phyloP scores from a whole-genome alignment of 805 yeast species.

The Saccharomyces mikatae region DNA sequence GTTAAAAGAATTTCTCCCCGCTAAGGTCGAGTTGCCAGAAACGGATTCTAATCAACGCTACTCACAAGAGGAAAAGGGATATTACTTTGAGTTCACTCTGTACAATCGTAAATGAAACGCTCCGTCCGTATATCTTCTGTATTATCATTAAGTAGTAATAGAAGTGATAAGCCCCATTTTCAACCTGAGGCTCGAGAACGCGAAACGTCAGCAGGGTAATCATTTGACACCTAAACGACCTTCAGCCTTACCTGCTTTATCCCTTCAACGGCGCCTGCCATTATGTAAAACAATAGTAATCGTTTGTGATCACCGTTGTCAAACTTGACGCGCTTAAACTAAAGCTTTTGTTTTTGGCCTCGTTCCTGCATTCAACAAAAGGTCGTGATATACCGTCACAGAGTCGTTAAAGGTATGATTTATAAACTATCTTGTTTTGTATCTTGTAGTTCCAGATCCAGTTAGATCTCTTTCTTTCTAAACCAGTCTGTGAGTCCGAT shows the following conservation, averaged over 20 bases:
- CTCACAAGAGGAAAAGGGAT: conserved; percentile 39
- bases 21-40: conserved; percentile 27
- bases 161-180: neutral
- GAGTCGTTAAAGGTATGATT: neutral
- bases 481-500: neutral
- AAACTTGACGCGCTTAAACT: neutral
- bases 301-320: neutral
- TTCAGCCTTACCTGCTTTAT: neutral
- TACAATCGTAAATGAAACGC: conserved; percentile 37
- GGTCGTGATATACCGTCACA: neutral
- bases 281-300: neutral
- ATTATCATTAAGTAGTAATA: neutral
- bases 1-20: conserved; percentile 34
- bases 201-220: neutral
- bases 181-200: neutral
- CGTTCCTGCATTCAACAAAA: neutral
- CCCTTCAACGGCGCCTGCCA: neutral
- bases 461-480: neutral
- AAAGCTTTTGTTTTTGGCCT: neutral
- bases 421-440: neutral
- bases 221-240: neutral
- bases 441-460: neutral
- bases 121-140: neutral
- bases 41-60: conserved; percentile 36
- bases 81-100: conserved; percentile 50